Percentiles rank a stretch among this genome's conserved stretches.
Evolutionary conservation across 805 yeast genomes (phyloP).

Genomic region (Saccharomycopsis sp.): DNA sequence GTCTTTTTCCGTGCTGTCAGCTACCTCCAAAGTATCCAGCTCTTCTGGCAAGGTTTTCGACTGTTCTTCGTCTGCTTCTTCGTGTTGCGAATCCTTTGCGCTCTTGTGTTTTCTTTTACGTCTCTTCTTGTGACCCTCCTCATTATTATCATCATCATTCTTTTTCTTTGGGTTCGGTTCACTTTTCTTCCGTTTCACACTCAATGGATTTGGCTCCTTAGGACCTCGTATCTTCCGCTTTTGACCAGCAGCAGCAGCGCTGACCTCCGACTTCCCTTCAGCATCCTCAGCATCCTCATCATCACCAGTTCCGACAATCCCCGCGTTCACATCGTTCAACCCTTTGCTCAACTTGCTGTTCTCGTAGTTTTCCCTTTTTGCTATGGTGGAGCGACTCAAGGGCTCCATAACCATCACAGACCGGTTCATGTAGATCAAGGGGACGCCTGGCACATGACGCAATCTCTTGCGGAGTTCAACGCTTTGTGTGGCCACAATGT

Average conservation of each 20-base stretch:
- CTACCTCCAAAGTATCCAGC: too few species aligned
- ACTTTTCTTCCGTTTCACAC: conserved; percentile 62
- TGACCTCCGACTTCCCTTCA: conserved; percentile 22
- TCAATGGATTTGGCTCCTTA: conserved; percentile 82
- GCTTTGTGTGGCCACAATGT: conserved; percentile 80
- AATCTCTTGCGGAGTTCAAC: conserved; percentile 56
- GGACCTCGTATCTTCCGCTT: conserved; percentile 62
- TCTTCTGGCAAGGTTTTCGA: too few species aligned
- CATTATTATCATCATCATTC: not conserved
- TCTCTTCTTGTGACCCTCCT: not conserved
- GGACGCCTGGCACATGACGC: conserved; percentile 80
- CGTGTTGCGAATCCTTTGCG: not conserved
- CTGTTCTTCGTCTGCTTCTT: not conserved
- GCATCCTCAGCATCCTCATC: conserved; percentile 23
- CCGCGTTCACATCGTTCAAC: conserved; percentile 55
- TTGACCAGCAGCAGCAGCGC: conserved; percentile 20
- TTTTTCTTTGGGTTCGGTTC: conserved; percentile 31
- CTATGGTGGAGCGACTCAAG: conserved; percentile 59
- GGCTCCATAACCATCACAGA: conserved; percentile 97
- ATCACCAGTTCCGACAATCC: conserved; percentile 28
- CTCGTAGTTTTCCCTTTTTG: conserved; percentile 45
- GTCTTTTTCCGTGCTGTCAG: too few species aligned
- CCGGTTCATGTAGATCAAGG: conserved; percentile 76
- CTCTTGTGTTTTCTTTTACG: conserved; percentile 9
- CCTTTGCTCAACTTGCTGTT: conserved; percentile 64